Conservation (phyloP, 257 asterid genomes). For the Penstemon barbatus region DNA sequence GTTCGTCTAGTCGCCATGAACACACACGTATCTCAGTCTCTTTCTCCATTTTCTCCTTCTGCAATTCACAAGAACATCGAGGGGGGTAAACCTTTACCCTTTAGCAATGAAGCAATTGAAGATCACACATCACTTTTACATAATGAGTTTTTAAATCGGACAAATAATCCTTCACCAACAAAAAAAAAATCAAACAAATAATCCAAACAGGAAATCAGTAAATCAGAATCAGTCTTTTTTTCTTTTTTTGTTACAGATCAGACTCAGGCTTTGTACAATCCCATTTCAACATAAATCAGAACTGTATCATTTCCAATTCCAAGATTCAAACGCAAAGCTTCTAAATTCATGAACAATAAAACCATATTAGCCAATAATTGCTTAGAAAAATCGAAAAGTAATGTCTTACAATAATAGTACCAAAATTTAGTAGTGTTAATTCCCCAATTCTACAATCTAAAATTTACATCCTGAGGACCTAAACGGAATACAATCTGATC, state of each 20-base stretch:
- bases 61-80: slow-evolving; percentile 24
- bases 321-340: not conserved
- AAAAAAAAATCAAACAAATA: not conserved
- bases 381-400: not conserved
- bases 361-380: not conserved
- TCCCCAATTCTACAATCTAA: not conserved
- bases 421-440: not conserved
- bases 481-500: not conserved
- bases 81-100: not conserved
- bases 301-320: not conserved
- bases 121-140: not conserved
- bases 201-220: not conserved
- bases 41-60: slow-evolving; percentile 67
- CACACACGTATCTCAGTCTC: slow-evolving; percentile 46
- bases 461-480: not conserved
- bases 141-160: not conserved
- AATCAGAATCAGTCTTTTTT: not conserved
- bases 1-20: no score
- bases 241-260: no score
- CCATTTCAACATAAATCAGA: not conserved
- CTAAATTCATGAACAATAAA: not conserved
- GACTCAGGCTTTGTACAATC: not conserved
- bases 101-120: not conserved
- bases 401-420: no score
- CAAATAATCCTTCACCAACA: not conserved